Evolutionary conservation across 345 rosid genomes (phyloP), one percentile per base, ranked within the genome.

Genomic region (Lepidium didymum): DNA sequence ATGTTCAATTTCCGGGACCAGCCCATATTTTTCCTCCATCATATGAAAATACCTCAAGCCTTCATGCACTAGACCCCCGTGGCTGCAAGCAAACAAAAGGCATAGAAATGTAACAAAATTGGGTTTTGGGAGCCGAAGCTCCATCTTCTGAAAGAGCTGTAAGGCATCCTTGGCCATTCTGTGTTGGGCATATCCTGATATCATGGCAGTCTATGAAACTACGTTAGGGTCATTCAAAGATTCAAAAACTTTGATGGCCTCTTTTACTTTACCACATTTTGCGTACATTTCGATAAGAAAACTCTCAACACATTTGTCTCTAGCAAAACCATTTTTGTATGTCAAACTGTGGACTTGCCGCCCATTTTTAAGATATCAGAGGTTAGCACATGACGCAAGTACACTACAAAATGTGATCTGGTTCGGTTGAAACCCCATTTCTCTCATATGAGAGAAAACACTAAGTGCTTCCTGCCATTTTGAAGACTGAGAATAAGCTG

Each of bases 11-110:
- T 78, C 81, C 7, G 79, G 84, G 56, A 63, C 68, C 62, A 83
- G 56, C 34, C 71, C 67, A 21, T 67, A 61, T 31, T 72, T 80
- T 31, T 59, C 70, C 62, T 70, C 66, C 84, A 84, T 68, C 60
- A 51, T 40, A 31, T 78, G 77, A 67, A 85, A 82, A 72, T 73
- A 82, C 29, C 45, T 46, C 54, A 76, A 74, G 69, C 90, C 94
- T 70, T 79, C 78, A 19, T 87, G 81, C 10, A 85, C 80, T 15
- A 84, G 47, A 21, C 88, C 86, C 6, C 85, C 83, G 43, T 87
- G 94, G 84, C 84, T 87, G 55, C 87, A 85, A 19, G 88, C 87
- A 75, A 78, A 82, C 42, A 87, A 76, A 64, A 82, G 56, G 35
- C 84, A 85, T 45, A 87, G 65, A 44, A 85, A 78, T 49, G 86